Evolutionary conservation across 2,329 filamentous ascomycete species (phyloP).

Genomic region (Phialophora tarda): DNA sequence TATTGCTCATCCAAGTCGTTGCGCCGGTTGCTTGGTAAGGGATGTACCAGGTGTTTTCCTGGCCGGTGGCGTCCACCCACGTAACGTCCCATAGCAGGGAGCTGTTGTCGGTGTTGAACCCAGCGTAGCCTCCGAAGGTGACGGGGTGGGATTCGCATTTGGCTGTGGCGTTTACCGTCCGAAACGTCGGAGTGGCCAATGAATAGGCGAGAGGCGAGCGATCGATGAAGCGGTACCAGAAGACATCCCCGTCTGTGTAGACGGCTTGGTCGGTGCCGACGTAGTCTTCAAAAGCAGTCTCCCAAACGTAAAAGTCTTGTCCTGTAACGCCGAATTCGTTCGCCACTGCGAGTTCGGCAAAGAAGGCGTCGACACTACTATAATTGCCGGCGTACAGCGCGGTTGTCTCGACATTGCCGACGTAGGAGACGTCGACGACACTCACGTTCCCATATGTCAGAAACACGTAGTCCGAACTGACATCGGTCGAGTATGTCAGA

Average conservation of each 20-base stretch:
- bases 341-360: conserved; percentile 17
- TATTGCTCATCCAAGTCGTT: conserved; percentile 34
- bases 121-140: conserved; percentile 29
- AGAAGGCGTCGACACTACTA: background rate
- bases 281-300: conserved; percentile 13
- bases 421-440: conserved; percentile 28
- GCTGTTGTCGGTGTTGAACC: conserved; percentile 25
- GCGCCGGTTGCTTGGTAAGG: conserved; percentile 23
- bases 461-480: conserved; percentile 22
- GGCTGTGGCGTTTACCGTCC: conserved; percentile 32
- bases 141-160: conserved; percentile 25
- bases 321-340: conserved; percentile 29
- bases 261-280: conserved; percentile 37
- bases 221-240: conserved; percentile 36
- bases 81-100: conserved; percentile 13
- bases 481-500: conserved; percentile 36
- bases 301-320: conserved; percentile 21
- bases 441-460: conserved; percentile 29
- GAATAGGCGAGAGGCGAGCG: conserved; percentile 12
- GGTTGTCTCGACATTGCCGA: conserved; percentile 25
- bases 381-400: conserved; percentile 20
- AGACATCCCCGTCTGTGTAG: conserved; percentile 53
- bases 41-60: conserved; percentile 13
- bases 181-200: conserved; percentile 5
- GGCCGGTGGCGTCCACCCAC: conserved; percentile 26